phyloP scores from a whole-genome alignment of 2,329 filamentous ascomycete genomes.

The Lachnellula occidentalis region DNA sequence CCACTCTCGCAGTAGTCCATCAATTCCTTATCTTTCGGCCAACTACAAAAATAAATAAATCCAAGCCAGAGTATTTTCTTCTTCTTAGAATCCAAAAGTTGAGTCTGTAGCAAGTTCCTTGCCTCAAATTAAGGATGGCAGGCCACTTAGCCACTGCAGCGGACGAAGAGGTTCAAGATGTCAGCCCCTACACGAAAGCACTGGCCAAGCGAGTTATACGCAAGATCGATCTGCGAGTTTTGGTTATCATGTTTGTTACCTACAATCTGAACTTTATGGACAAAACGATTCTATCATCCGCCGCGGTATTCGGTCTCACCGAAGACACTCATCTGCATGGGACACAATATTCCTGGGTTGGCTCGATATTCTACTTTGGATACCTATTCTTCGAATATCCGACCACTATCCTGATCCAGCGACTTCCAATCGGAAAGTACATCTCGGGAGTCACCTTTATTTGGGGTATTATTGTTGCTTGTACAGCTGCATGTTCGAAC shows the following conservation, averaged over 20 bases:
- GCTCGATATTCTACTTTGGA: slow-evolving; percentile 45
- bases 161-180: slow-evolving; percentile 9
- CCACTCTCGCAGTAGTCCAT: too few species aligned
- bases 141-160: neutral
- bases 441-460: slow-evolving; percentile 37
- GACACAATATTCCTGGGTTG: slow-evolving; percentile 44
- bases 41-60: neutral
- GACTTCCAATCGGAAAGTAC: slow-evolving; percentile 48
- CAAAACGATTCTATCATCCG: slow-evolving; percentile 34
- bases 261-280: slow-evolving; percentile 51
- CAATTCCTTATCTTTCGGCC: too few species aligned
- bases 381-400: slow-evolving; percentile 35
- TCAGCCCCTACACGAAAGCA: slow-evolving; percentile 16
- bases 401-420: slow-evolving; percentile 45
- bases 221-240: slow-evolving; percentile 50
- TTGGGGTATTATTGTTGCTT: slow-evolving; percentile 37
- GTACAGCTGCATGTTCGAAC: slow-evolving; percentile 44
- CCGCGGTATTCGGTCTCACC: slow-evolving; percentile 44
- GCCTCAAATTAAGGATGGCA: neutral
- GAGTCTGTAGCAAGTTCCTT: neutral
- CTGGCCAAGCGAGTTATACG: slow-evolving; percentile 38
- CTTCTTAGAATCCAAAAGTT: neutral
- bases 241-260: slow-evolving; percentile 51
- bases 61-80: neutral
- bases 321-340: slow-evolving; percentile 39